Percentiles rank a stretch among this genome's conserved stretches.
phyloP scores from a whole-genome alignment of 1,284 basidiomycete genomes.

The Ganoderma leucocontextum region DNA sequence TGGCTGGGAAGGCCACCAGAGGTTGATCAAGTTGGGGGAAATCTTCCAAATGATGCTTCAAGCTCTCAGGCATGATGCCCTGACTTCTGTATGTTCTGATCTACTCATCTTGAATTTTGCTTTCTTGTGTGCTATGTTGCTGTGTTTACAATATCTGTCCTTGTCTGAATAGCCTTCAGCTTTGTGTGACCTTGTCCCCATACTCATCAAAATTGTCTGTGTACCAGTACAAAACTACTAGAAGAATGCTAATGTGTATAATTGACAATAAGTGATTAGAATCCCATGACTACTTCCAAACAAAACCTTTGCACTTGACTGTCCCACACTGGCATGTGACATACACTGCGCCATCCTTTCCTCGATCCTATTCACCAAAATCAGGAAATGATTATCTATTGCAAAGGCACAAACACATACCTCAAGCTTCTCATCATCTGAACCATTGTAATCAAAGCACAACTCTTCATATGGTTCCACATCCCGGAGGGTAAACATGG shows the following conservation, averaged over 20 bases:
- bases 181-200: conserved; percentile 6
- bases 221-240: conserved; percentile 7
- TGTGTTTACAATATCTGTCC: background rate
- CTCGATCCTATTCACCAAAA: background rate
- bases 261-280: conserved; percentile 10
- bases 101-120: conserved; percentile 9
- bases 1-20: conserved; percentile 66
- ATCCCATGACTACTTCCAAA: conserved; percentile 39
- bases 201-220: background rate
- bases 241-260: background rate
- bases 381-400: background rate
- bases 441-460: conserved; percentile 82
- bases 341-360: conserved; percentile 55
- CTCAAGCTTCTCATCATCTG: conserved; percentile 43
- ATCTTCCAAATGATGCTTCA: too few species aligned
- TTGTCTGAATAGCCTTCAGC: background rate
- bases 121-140: conserved; percentile 14
- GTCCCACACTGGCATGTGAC: conserved; percentile 61
- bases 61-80: background rate
- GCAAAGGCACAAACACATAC: background rate
- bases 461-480: conserved; percentile 78
- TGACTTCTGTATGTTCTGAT: background rate
- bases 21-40: background rate
- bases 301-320: conserved; percentile 39
- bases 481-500: conserved; percentile 74